Percentiles rank a stretch among this genome's conserved stretches.
Evolutionary conservation across 371 early-diverging fungal genomes (phyloP).

Genomic region (Mortierella sp.): DNA sequence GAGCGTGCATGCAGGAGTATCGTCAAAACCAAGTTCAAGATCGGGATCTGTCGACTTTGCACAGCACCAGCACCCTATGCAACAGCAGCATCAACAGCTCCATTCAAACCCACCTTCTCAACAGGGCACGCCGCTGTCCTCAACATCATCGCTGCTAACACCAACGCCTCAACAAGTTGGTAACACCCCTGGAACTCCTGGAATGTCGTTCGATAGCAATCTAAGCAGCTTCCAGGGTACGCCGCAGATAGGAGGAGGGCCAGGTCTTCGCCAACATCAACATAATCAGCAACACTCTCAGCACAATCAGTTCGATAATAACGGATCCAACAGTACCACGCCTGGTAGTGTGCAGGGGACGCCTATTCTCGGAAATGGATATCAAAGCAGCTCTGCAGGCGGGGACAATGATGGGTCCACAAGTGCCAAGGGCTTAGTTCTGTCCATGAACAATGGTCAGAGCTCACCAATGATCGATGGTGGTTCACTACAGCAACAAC

Average conservation of each 20-base stretch:
- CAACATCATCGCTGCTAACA: not conserved
- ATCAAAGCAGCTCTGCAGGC: not conserved
- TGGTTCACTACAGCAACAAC: constrained; percentile 21
- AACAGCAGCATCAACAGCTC: not conserved
- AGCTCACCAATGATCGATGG: not conserved
- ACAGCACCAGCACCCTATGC: constrained; percentile 31
- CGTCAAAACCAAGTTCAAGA: constrained; percentile 37
- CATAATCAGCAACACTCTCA: not conserved
- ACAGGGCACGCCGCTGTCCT: not conserved
- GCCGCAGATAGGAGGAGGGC: not conserved
- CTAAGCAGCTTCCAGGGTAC: not conserved
- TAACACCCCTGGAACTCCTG: not conserved
- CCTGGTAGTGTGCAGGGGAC: constrained; percentile 6
- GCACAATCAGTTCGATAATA: not conserved
- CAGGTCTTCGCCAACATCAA: not conserved
- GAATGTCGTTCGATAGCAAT: not conserved
- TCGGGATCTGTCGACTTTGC: constrained; percentile 47
- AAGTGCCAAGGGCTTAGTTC: not conserved
- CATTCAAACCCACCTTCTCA: constrained; percentile 2
- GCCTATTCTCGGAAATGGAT: not conserved
- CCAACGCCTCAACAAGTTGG: not conserved
- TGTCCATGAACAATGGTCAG: not conserved
- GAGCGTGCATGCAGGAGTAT: constrained; percentile 20
- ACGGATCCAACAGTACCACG: not conserved
- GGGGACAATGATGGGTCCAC: not conserved